These are phyloP conservation scores for Delonix regia DNA, from an alignment of 306 rosid genomes.

Conservation along the genomic window DNA sequence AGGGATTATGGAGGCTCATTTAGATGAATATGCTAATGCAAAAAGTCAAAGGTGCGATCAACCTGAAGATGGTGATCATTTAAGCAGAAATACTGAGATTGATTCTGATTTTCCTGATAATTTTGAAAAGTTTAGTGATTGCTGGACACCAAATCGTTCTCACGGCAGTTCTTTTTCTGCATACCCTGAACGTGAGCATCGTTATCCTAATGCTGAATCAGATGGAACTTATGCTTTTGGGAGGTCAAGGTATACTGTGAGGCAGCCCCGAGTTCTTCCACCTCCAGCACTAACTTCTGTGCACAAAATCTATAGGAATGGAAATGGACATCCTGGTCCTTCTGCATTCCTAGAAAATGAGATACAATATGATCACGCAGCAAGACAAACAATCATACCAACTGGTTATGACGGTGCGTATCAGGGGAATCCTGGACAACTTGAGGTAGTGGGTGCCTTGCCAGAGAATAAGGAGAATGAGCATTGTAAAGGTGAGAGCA, in stretches of 20 bases:
- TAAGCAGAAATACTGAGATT: constrained; percentile 58
- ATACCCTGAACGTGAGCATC: constrained; percentile 65
- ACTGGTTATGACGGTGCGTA: constrained; percentile 48
- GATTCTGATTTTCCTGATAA: constrained; percentile 76
- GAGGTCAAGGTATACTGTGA: constrained; percentile 74
- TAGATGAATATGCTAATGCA: constrained; percentile 61
- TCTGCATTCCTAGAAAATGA: constrained; percentile 66
- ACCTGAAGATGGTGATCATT: constrained; percentile 63
- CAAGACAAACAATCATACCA: too few species aligned
- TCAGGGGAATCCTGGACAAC: constrained; percentile 47
- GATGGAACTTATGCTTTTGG: constrained; percentile 74
- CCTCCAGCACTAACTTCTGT: constrained; percentile 74
- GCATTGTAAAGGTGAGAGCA: constrained; percentile 52
- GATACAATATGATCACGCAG: too few species aligned
- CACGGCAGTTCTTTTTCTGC: constrained; percentile 62
- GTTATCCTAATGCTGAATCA: constrained; percentile 65
- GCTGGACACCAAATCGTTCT: constrained; percentile 64
- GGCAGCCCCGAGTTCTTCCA: constrained; percentile 97
- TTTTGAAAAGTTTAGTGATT: constrained; percentile 71
- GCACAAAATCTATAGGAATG: constrained; percentile 62
- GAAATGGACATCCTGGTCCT: constrained; percentile 56
- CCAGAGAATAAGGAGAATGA: constrained; percentile 55
- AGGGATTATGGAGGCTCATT: constrained; percentile 51
- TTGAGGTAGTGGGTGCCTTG: constrained; percentile 52
- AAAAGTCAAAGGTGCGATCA: constrained; percentile 78